Evolutionary conservation across 495 filamentous ascomycete species (phyloP).

Genomic region (Penicillium taxi): DNA sequence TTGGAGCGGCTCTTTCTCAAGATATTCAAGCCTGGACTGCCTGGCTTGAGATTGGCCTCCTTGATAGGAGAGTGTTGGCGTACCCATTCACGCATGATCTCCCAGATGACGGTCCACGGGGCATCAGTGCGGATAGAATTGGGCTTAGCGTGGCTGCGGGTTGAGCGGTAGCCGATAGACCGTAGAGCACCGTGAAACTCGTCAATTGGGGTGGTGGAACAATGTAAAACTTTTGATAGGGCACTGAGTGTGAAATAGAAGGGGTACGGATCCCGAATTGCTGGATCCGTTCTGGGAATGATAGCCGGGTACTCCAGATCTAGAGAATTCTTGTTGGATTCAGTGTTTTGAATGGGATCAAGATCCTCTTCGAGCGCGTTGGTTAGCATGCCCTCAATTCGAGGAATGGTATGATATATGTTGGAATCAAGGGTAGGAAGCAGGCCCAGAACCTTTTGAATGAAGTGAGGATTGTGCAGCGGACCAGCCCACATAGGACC

Average conservation of each 20-base stretch:
- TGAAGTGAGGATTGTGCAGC: constrained; percentile 73
- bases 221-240: constrained; percentile 67
- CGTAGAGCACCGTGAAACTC: constrained; percentile 71
- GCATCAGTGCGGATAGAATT: constrained; percentile 90
- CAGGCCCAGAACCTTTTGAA: constrained; percentile 62
- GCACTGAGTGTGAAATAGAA: constrained; percentile 77
- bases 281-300: constrained; percentile 42
- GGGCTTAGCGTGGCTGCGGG: constrained; percentile 76
- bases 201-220: constrained; percentile 61
- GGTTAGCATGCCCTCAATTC: constrained; percentile 86
- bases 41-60: constrained; percentile 54
- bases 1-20: constrained; percentile 38
- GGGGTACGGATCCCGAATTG: constrained; percentile 58
- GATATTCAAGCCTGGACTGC: constrained; percentile 62
- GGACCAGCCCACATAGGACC: constrained; percentile 95
- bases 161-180: constrained; percentile 69
- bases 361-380: constrained; percentile 73
- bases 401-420: constrained; percentile 66
- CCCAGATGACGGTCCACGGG: constrained; percentile 81
- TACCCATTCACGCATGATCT: constrained; percentile 88
- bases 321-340: constrained; percentile 6
- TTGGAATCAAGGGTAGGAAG: constrained; percentile 53
- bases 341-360: constrained; percentile 15
- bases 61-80: constrained; percentile 69
- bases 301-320: constrained; percentile 22